A percentile compares a stretch with the other conserved stretches of the same genome.
phyloP scores from a whole-genome alignment of 2,329 filamentous ascomycete genomes.

The Cadophora malorum region DNA sequence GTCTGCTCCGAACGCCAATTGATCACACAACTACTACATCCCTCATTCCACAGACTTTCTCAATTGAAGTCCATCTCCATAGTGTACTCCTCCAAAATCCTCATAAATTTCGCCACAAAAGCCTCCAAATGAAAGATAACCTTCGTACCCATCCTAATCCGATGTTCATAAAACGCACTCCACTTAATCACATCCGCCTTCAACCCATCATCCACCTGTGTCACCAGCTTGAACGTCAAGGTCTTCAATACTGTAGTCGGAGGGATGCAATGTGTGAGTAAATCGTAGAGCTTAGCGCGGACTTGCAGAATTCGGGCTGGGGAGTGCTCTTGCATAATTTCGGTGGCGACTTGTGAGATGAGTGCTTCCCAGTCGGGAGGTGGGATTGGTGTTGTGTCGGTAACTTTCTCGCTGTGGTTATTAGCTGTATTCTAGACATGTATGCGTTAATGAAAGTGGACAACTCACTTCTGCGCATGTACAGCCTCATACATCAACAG shows the following conservation, averaged over 20 bases:
- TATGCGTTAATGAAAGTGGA: conserved; percentile 37
- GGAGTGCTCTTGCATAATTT: conserved; percentile 93
- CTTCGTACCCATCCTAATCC: conserved; percentile 90
- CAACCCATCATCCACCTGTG: conserved; percentile 83
- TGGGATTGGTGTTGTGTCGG: conserved; percentile 85
- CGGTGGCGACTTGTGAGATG: conserved; percentile 86
- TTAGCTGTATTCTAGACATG: conserved; percentile 32
- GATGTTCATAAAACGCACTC: conserved; percentile 97
- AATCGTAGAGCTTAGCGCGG: conserved; percentile 92
- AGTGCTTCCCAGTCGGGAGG: conserved; percentile 97
- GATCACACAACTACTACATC: background rate
- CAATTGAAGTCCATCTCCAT: conserved; percentile 80
- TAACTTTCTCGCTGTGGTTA: conserved; percentile 78
- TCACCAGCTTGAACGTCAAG: conserved; percentile 89
- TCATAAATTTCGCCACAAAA: conserved; percentile 99
- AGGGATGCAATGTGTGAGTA: conserved; percentile 96
- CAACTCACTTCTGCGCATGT: conserved; percentile 89
- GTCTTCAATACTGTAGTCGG: conserved; percentile 94
- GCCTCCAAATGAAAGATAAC: conserved; percentile 98
- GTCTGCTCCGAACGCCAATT: background rate
- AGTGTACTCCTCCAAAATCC: conserved; percentile 86
- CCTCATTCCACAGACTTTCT: background rate
- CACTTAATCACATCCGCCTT: conserved; percentile 94
- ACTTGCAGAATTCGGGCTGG: conserved; percentile 87
- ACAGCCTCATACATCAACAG: conserved; percentile 97